Evolutionary conservation across 148 eudicot species (phyloP), one percentile per base, ranked within the genome.

Genomic region (Rhododendron ovatum): DNA sequence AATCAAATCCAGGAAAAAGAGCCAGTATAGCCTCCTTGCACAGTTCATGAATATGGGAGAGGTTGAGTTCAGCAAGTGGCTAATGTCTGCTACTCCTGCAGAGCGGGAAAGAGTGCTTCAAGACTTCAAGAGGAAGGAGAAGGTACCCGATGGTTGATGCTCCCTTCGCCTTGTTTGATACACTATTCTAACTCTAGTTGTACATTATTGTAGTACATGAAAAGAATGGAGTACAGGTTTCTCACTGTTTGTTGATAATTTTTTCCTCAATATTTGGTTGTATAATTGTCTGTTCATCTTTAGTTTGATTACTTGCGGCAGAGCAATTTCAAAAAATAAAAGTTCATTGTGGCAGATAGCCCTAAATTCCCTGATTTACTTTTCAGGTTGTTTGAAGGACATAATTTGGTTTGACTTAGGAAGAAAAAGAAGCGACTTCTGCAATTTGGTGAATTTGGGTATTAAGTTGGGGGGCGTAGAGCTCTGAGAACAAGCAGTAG

Each of bases 21-120:
- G 30, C 81, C 81, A 43, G 24, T 78, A 78, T 78, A 41, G 81
- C 53, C 50, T 78, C 30, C 81, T 78, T 78, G 81, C 81, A 10
- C 81, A 41, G 15, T 78, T 78, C 81, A 78, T 78, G 81, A 78
- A 78, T 3, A 78, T 78, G 81, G 81, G 81, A 43, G 81, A 78
- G 51, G 81, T 78, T 43, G 81, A 78, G 76, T 28, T 71, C 76
- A 71, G 76, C 41, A 30, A 71, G 76, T 71, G 76, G 76, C 41
- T 71, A 13, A 71, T 71, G 8, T 71, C 76, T 30, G 76, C 76
- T 30, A 30, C 20, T 71, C 76, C 76, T 71, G 76, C 39, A 5
- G 76, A 71, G 37, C 76, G 76, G 39, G 41, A 71, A 71, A 71
- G 39, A 33, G 76, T 71, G 20, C 76, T 71, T 71, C 39, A 18